phyloP scores from a whole-genome alignment of 208 protist species.

The Giardia muris region DNA sequence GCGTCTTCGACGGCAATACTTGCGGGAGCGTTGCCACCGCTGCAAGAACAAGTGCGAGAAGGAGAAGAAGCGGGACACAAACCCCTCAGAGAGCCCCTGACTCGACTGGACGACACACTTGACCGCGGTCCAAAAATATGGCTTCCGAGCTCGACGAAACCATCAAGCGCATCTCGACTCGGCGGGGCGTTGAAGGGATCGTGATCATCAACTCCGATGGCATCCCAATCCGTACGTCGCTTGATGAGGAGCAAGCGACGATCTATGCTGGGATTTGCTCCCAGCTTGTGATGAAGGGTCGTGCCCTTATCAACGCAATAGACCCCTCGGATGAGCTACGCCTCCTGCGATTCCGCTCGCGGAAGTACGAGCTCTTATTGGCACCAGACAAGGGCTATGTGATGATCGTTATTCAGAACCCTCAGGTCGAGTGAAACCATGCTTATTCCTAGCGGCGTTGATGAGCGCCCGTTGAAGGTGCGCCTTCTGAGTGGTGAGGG shows the following conservation, averaged over 20 bases:
- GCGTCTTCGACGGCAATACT: background rate
- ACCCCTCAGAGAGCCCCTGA: no score
- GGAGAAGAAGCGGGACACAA: no score
- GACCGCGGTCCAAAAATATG: no score
- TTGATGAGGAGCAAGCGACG: constrained; percentile 11
- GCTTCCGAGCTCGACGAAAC: background rate
- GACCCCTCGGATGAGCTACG: background rate
- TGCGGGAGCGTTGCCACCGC: no score
- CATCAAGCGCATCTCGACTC: background rate
- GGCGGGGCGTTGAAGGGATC: constrained; percentile 18
- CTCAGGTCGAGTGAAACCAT: background rate
- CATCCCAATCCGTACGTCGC: background rate
- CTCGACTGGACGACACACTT: no score
- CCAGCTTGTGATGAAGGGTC: background rate
- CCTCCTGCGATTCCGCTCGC: background rate
- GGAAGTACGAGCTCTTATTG: constrained; percentile 22
- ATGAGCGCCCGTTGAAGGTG: background rate
- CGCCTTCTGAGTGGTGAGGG: background rate
- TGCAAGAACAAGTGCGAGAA: no score
- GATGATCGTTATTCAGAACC: constrained; percentile 7
- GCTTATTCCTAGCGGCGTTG: background rate
- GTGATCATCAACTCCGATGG: constrained; percentile 14
- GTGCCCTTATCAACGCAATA: background rate
- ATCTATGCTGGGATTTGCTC: constrained; percentile 10
- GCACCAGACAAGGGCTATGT: constrained; percentile 10